Evolutionary conservation across 2,329 filamentous ascomycete genomes (phyloP).

Genomic region (Colletotrichum sp.): DNA sequence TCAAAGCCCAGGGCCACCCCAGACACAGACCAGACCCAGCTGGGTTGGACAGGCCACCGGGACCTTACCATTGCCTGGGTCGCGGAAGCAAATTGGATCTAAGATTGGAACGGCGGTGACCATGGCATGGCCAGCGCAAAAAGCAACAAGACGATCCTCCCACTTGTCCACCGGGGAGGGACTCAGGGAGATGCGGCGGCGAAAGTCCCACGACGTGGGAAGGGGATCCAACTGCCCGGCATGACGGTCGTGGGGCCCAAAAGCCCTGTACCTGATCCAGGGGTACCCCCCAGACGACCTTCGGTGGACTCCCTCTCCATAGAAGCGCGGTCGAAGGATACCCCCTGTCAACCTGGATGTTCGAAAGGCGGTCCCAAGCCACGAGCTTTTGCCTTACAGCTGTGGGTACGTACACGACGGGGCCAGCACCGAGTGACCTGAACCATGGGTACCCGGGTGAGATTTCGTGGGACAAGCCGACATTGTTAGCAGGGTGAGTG

Average conservation of each 20-base stretch:
- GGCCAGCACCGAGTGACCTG: neutral
- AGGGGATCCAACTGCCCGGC: constrained; percentile 22
- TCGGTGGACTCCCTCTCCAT: constrained; percentile 13
- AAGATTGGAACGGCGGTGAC: constrained; percentile 28
- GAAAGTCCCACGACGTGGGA: constrained; percentile 20
- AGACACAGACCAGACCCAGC: constrained; percentile 22
- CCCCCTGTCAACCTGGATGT: neutral
- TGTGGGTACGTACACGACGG: neutral
- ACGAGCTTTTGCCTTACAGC: constrained; percentile 14
- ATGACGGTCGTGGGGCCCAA: constrained; percentile 24
- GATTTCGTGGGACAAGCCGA: neutral
- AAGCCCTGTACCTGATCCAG: constrained; percentile 20
- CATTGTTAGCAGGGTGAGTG: neutral
- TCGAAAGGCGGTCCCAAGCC: constrained; percentile 1
- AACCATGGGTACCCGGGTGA: neutral
- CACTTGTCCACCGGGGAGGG: constrained; percentile 22
- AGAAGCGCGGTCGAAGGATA: constrained; percentile 1
- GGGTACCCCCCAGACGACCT: constrained; percentile 15
- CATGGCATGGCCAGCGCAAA: constrained; percentile 21
- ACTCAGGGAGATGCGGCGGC: constrained; percentile 22
- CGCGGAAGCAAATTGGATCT: constrained; percentile 22
- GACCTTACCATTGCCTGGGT: constrained; percentile 19
- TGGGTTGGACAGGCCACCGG: constrained; percentile 24
- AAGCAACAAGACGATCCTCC: constrained; percentile 25
- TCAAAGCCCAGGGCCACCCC: constrained; percentile 23